Base-by-base conservation (phyloP, 2,329 filamentous ascomycete genomes). In the Lachnellula occidentalis region DNA sequence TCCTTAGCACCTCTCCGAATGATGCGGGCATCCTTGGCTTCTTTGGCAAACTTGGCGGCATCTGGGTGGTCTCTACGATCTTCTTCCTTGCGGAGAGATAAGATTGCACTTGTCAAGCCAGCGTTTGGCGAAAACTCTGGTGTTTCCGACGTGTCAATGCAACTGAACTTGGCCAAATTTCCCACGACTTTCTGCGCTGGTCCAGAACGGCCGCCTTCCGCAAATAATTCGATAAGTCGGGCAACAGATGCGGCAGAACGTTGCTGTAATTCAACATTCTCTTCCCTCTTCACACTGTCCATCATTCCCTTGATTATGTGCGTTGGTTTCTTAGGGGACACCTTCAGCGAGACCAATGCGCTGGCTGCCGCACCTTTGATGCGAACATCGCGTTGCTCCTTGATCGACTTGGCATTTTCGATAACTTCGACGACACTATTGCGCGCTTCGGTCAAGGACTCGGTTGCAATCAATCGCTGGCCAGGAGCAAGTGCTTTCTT, bases 31-130 rank as follows among this genome's bases (percentile, higher is more conserved):
- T 89, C 89, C 71, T 85, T 92, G 31, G 90, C 90, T 71, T 99
- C 94, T 59, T 81, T 82, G 34, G 94, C 94, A 72, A 92, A 97
- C 67, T 90, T 92, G 34, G 83, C 90, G 24, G 90, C 90, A 73
- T 97, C 92, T 1, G 88, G 83, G 65, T 96, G 92, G 64, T 99
- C 94, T 61, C 92, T 86, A 45, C 94, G 82, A 66, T 99, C 94
- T 72, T 99, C 94, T 68, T 99, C 94, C 72, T 99, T 99, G 64
- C 92, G 90, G 71, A 99, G 85, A 0, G 94, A 97, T 15, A 99
- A 74, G 53, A 99, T 94, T 14, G 87, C 86, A 60, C 85, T 84
- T 45, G 86, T 88, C 66, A 95, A 86, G 43, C 77, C 71, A 1
- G 87, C 88, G 66, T 97, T 94, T 27, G 88, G 86, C 4, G 86